These are phyloP conservation scores for Amanita rimosa DNA, from an alignment of 768 basidiomycete species.

Conservation along the genomic window DNA sequence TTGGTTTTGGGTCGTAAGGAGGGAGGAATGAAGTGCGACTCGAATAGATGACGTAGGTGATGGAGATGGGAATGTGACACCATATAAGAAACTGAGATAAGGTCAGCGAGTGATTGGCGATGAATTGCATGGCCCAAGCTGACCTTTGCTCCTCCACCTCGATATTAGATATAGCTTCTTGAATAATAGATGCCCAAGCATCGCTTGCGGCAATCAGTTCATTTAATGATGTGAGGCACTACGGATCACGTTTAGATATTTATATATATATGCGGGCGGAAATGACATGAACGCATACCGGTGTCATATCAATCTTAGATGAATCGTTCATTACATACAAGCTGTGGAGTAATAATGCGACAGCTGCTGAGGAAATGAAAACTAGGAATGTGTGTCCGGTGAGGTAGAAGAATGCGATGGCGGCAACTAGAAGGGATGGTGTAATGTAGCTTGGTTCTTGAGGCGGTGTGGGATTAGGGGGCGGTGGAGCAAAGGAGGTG, in stretches of 20 bases:
- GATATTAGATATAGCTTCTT: conserved; percentile 52
- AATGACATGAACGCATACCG: conserved; percentile 26
- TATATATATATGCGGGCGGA: not conserved
- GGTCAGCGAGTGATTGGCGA: conserved; percentile 2
- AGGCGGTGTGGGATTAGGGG: conserved; percentile 8
- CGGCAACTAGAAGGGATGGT: conserved; percentile 25
- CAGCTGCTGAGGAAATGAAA: conserved; percentile 25
- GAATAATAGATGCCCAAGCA: conserved; percentile 65
- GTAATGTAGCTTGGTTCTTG: conserved; percentile 29
- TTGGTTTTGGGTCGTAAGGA: conserved; percentile 68
- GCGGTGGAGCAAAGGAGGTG: conserved; percentile 9
- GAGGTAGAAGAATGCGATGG: conserved; percentile 28
- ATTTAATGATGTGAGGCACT: conserved; percentile 59
- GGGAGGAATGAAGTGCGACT: conserved; percentile 59
- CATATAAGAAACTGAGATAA: conserved; percentile 17
- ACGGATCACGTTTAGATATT: conserved; percentile 3
- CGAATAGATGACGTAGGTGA: conserved; percentile 46
- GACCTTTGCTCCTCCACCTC: conserved; percentile 66
- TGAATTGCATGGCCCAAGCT: conserved; percentile 8
- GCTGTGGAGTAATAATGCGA: conserved; percentile 27
- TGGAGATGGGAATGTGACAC: conserved; percentile 32
- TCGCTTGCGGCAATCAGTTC: conserved; percentile 58
- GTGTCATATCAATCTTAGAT: conserved; percentile 38
- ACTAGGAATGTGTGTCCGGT: conserved; percentile 31
- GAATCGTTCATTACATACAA: conserved; percentile 20